Percentiles rank a stretch among this genome's conserved stretches.
Evolutionary conservation across 2,329 filamentous ascomycete genomes (phyloP).

Genomic region (Coniella vitis): DNA sequence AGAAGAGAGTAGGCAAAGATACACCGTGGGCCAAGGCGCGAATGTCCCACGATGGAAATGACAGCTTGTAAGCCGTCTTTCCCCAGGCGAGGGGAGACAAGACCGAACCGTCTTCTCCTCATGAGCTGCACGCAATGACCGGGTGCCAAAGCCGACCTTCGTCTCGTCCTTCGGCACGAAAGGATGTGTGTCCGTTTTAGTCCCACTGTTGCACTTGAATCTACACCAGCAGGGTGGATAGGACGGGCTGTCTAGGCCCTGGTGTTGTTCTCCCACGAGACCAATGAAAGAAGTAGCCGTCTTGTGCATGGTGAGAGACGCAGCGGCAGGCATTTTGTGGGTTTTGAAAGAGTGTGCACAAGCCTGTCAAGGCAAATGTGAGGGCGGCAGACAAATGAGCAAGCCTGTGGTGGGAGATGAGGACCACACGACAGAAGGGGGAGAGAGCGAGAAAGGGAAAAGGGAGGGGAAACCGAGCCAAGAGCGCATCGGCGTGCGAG

Average conservation of each 20-base stretch:
- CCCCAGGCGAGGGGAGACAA: too few relatives aligned
- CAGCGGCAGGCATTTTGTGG: slow-evolving; percentile 58
- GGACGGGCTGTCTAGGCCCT: slow-evolving; percentile 62
- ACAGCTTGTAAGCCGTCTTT: slow-evolving; percentile 1
- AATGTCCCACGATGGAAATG: slow-evolving; percentile 14
- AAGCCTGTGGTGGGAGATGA: too few relatives aligned
- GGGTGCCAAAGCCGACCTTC: too few relatives aligned
- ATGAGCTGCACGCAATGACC: not conserved
- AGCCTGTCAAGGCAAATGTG: not conserved
- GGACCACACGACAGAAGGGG: not conserved
- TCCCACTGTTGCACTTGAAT: slow-evolving; percentile 51
- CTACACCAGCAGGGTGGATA: slow-evolving; percentile 58
- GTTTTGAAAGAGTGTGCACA: too few relatives aligned
- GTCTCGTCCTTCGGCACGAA: too few relatives aligned
- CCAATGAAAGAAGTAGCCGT: slow-evolving; percentile 54
- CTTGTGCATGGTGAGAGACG: slow-evolving; percentile 48
- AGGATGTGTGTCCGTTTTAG: slow-evolving; percentile 55
- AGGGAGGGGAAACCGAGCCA: not conserved
- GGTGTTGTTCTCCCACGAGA: slow-evolving; percentile 54
- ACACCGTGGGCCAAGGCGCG: too few relatives aligned
- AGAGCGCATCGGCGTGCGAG: not conserved
- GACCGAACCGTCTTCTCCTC: slow-evolving; percentile 13
- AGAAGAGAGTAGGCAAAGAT: too few relatives aligned
- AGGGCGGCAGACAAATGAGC: too few relatives aligned
- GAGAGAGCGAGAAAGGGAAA: slow-evolving; percentile 3